Conservation (phyloP, 805 yeast species). For the Suhomyces emberorum region DNA sequence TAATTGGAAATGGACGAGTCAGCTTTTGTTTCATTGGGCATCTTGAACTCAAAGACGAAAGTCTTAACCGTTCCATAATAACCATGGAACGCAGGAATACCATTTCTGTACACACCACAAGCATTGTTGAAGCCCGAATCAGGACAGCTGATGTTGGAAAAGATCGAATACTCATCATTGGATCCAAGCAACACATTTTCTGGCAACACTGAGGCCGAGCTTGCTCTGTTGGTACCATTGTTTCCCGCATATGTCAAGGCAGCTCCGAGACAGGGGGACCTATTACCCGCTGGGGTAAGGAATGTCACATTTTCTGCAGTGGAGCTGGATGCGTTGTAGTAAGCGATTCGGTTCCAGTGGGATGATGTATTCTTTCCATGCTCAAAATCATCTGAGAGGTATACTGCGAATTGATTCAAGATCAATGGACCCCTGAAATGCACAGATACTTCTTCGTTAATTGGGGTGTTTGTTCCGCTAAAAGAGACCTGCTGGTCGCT, state of each 20-base stretch:
- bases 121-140: conserved; percentile 50
- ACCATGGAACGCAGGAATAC: conserved; percentile 73
- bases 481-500: conserved; percentile 38
- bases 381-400: conserved; percentile 43
- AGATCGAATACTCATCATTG: conserved; percentile 57
- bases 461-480: conserved; percentile 62
- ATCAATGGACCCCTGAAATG: conserved; percentile 77
- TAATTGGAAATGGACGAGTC: conserved; percentile 31
- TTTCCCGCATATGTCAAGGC: conserved; percentile 61
- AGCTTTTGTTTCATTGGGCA: conserved; percentile 54
- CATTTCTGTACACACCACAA: conserved; percentile 76
- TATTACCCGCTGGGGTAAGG: conserved; percentile 58
- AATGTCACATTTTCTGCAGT: conserved; percentile 65
- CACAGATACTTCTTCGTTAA: conserved; percentile 66
- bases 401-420: conserved; percentile 59
- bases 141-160: conserved; percentile 57
- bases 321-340: conserved; percentile 48
- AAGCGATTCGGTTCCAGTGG: conserved; percentile 59
- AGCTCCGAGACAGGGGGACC: conserved; percentile 62
- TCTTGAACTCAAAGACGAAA: conserved; percentile 67
- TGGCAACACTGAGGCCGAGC: conserved; percentile 45
- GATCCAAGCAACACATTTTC: conserved; percentile 50
- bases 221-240: conserved; percentile 53
- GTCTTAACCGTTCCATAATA: conserved; percentile 63
- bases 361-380: conserved; percentile 34